Evolutionary conservation across 192 early-diverging fungal species (phyloP).

Genomic region (Backusella westeae): DNA sequence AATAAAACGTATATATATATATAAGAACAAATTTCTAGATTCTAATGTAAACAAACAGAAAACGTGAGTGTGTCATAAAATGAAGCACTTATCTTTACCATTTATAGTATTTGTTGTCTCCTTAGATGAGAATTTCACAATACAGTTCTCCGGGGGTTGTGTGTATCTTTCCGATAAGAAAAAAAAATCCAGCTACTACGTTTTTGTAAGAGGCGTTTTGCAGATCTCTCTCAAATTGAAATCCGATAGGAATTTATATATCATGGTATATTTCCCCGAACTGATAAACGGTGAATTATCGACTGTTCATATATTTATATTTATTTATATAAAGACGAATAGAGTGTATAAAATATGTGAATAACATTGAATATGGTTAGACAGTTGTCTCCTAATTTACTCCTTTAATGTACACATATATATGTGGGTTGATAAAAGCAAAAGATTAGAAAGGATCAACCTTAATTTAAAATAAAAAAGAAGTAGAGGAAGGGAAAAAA

Average conservation of each 20-base stretch:
- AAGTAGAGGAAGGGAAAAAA: too few relatives aligned
- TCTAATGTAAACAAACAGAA: not conserved
- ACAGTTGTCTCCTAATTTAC: not conserved
- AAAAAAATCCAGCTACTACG: not conserved
- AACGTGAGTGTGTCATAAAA: not conserved
- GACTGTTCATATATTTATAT: not conserved
- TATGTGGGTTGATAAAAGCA: too few relatives aligned
- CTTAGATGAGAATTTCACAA: not conserved
- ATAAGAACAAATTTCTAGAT: not conserved
- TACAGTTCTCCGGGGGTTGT: not conserved
- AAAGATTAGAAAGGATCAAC: not conserved
- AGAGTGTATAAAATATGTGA: not conserved
- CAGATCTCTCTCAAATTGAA: too few relatives aligned
- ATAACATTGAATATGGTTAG: not conserved
- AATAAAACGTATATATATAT: not conserved
- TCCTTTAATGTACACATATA: not conserved
- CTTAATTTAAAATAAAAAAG: not conserved
- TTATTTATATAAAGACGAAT: not conserved
- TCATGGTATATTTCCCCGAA: not conserved
- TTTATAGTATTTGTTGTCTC: not conserved
- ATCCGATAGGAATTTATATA: not conserved
- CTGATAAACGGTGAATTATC: not conserved
- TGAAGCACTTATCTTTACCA: not conserved
- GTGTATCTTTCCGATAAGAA: not conserved
- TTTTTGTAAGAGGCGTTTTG: not conserved